Base-by-base conservation (phyloP, 768 basidiomycete genomes). In the Tulasnella sp. region DNA sequence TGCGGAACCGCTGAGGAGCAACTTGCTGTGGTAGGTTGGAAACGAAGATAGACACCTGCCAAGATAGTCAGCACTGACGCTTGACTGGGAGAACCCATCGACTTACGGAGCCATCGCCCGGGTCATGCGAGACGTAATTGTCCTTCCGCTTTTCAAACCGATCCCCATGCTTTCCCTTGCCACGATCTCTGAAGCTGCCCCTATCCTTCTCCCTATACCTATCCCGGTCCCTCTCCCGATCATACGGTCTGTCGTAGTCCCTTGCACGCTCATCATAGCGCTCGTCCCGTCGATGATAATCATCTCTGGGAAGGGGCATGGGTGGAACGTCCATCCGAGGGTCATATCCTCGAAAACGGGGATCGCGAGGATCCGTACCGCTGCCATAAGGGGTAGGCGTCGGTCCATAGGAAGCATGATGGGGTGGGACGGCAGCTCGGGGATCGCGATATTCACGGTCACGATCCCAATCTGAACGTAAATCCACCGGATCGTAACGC, bases 181-280 rank as follows among this genome's bases (percentile, higher is more conserved):
- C n/a, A n/a, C 41, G 41, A 17, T 43, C 41, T 6, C 41, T n/a
- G 17, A 19, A n/a, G n/a, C 41, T n/a, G 17, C 17, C 41, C 9
- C 41, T n/a, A 9, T 43, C 41, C 9, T 19, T 43, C 41, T 43
- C 41, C n/a, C 41, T 43, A n/a, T 43, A 6, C 41, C 41, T 43
- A 11, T 57, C 55, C 21, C 43, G 43, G 19, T 57, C 42, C 37
- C 55, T 57, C 25, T 57, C 55, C 12, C 55, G 54, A 23, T 56
- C 54, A 27, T 37, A 21, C 6, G n/a, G 3, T 35, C 50, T 35
- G 35, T 54, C 52, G 37, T 40, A 43, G 12, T 57, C 55, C 42
- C 55, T 21, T 25, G 25, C 17, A 21, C 55, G 55, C 25, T 57
- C 55, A 46, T 29, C 42, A 4, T 57, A 41, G 17, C 55, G 55